These are phyloP conservation scores for Erodium chrysanthum DNA, from an alignment of 441 rosid species.

Conservation along the genomic window DNA sequence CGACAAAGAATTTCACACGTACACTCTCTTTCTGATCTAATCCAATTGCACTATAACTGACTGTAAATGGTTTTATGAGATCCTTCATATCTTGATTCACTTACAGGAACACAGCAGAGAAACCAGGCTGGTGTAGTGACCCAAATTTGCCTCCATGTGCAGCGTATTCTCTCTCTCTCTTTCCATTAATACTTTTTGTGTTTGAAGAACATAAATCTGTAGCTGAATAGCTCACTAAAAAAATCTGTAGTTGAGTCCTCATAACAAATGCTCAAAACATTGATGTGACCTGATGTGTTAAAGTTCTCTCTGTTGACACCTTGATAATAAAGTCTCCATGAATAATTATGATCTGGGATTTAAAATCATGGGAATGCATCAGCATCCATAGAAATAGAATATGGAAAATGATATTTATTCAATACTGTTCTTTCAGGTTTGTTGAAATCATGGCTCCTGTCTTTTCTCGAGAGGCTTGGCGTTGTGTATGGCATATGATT, in stretches of 20 bases:
- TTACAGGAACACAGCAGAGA: constrained; percentile 63
- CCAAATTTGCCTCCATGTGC: constrained; percentile 93
- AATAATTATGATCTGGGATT: neutral
- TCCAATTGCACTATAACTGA: neutral
- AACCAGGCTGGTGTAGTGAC: constrained; percentile 77
- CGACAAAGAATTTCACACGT: constrained; percentile 82
- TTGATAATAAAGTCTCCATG: neutral
- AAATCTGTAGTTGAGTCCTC: neutral
- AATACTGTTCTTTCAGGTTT: constrained; percentile 40
- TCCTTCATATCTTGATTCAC: constrained; percentile 12
- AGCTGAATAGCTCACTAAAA: neutral
- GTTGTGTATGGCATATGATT: constrained; percentile 91
- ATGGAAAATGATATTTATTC: neutral
- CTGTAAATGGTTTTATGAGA: neutral
- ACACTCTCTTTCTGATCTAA: constrained; percentile 15
- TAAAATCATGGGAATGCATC: no score
- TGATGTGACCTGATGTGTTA: neutral
- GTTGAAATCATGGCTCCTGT: constrained; percentile 98
- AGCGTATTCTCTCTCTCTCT: constrained; percentile 45
- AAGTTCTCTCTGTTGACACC: neutral
- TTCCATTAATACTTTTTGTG: neutral
- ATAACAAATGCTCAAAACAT: neutral
- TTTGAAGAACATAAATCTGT: neutral
- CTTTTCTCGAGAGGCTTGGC: constrained; percentile 83
- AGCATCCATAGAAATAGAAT: no score